Conservation (phyloP, 2,329 filamentous ascomycete species). For the Huntiella bhutanensis region DNA sequence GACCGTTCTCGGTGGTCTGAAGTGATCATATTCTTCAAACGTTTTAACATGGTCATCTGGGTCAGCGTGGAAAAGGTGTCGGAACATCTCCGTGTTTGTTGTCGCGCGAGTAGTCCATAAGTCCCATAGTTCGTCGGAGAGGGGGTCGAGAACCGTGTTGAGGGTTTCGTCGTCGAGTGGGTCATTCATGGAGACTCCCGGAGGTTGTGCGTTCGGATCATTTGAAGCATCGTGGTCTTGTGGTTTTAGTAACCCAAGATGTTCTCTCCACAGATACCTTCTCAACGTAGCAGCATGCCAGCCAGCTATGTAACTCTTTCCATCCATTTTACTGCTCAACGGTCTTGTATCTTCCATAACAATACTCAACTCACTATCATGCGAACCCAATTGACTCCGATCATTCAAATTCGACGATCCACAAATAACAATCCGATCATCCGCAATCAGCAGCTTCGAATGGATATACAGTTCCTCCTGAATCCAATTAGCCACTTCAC, state of each 20-base stretch:
- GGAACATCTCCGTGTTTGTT: conserved; percentile 54
- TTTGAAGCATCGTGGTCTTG: conserved; percentile 49
- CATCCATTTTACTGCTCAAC: conserved; percentile 59
- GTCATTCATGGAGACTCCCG: conserved; percentile 47
- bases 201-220: conserved; percentile 58
- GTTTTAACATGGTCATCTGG: conserved; percentile 77
- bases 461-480: conserved; percentile 96
- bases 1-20: conserved; percentile 47
- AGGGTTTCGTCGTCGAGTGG: conserved; percentile 38
- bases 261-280: conserved; percentile 74
- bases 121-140: conserved; percentile 46
- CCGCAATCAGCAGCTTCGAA: conserved; percentile 73
- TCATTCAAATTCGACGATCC: conserved; percentile 87
- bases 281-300: conserved; percentile 66
- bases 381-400: conserved; percentile 66
- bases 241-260: conserved; percentile 60
- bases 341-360: conserved; percentile 68
- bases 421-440: conserved; percentile 71
- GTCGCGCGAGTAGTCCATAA: conserved; percentile 52
- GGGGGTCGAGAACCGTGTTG: conserved; percentile 50
- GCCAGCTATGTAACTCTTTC: conserved; percentile 57
- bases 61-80: conserved; percentile 71
- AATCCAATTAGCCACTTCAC: conserved; percentile 73
- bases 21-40: conserved; percentile 77
- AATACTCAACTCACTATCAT: conserved; percentile 80